Conservation (phyloP, 1,284 basidiomycete genomes). For the Filobasidium uniguttulatum region DNA sequence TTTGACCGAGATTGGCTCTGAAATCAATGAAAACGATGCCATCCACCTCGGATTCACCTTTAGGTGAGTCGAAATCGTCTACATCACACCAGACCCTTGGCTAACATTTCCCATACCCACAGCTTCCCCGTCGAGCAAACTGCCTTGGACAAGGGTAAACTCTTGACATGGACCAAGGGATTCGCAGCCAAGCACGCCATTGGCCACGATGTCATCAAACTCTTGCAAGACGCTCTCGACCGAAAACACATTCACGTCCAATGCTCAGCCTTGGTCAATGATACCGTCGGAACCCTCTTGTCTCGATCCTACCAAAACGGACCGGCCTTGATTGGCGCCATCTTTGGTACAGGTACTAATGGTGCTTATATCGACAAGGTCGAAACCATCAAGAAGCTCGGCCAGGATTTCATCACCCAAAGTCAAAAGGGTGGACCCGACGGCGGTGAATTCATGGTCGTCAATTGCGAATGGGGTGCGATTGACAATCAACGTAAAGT, state of each 20-base stretch:
- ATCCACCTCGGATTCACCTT: constrained; percentile 85
- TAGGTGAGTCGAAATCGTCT: constrained; percentile 35
- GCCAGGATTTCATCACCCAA: constrained; percentile 45
- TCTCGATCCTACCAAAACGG: constrained; percentile 84
- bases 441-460: constrained; percentile 66
- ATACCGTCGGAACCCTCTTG: constrained; percentile 87
- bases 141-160: constrained; percentile 72
- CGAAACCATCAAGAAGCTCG: constrained; percentile 68
- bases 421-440: constrained; percentile 32
- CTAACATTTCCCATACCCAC: neutral
- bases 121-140: constrained; percentile 94
- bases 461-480: constrained; percentile 96
- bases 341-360: constrained; percentile 97
- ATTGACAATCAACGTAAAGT: constrained; percentile 85
- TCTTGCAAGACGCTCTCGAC: constrained; percentile 88
- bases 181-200: constrained; percentile 81
- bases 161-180: constrained; percentile 95
- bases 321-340: constrained; percentile 70
- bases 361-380: constrained; percentile 89
- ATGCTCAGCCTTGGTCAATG: constrained; percentile 90
- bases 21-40: constrained; percentile 39
- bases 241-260: constrained; percentile 85
- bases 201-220: constrained; percentile 79
- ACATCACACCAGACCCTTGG: neutral
- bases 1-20: constrained; percentile 52